These are phyloP conservation scores for Termitomyces sp. DNA, from an alignment of 768 basidiomycete genomes.

Conservation along the genomic window DNA sequence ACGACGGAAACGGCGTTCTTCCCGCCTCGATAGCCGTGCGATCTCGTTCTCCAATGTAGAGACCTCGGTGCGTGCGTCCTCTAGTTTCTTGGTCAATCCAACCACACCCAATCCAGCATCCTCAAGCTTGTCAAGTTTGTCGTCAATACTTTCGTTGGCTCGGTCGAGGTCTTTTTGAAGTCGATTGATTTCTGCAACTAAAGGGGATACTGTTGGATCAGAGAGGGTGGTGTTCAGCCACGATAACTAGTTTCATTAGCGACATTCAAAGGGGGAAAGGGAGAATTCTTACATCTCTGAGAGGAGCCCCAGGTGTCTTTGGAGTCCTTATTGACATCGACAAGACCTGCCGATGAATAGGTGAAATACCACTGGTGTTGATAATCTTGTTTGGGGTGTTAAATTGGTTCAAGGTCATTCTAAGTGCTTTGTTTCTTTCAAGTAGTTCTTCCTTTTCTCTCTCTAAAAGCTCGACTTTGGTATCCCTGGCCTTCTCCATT, in stretches of 20 bases:
- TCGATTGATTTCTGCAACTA: conserved; percentile 67
- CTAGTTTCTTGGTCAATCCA: conserved; percentile 62
- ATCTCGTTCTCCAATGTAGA: conserved; percentile 61
- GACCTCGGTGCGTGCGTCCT: conserved; percentile 61
- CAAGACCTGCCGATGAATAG: conserved; percentile 67
- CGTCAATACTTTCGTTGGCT: conserved; percentile 83
- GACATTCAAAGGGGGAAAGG: not conserved
- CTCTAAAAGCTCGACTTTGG: conserved; percentile 71
- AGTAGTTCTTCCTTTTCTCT: conserved; percentile 70
- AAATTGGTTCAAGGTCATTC: conserved; percentile 44
- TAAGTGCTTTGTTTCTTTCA: conserved; percentile 60
- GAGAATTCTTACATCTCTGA: conserved; percentile 64
- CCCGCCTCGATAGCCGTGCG: conserved; percentile 55
- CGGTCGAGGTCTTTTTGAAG: conserved; percentile 70
- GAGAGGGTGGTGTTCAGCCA: conserved; percentile 62
- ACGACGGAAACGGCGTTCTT: conserved; percentile 61
- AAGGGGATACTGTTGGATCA: conserved; percentile 53
- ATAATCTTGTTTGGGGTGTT: conserved; percentile 52
- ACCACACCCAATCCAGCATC: conserved; percentile 75
- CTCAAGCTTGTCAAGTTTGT: conserved; percentile 82
- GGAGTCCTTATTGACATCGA: conserved; percentile 65
- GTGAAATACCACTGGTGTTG: conserved; percentile 62
- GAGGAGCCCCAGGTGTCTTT: conserved; percentile 72
- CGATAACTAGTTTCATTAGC: conserved; percentile 44
- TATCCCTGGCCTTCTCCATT: conserved; percentile 70